phyloP scores from a whole-genome alignment of 2,329 filamentous ascomycete genomes.

The Periconia macrospinosa region DNA sequence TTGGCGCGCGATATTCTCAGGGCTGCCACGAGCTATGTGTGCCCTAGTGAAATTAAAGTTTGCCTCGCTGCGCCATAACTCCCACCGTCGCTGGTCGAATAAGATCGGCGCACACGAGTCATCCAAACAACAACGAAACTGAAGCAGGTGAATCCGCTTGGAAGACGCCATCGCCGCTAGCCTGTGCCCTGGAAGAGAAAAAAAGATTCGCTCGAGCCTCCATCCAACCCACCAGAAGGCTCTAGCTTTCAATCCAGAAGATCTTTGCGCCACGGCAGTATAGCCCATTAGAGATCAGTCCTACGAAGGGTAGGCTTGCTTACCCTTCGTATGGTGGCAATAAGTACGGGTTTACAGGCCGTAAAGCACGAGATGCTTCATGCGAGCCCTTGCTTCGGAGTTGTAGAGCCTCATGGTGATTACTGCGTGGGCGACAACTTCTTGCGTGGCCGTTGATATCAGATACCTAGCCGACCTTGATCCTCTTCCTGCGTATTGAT shows the following conservation, averaged over 20 bases:
- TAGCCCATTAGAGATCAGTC: not conserved
- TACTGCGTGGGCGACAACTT: not conserved
- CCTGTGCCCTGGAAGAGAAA: too few species aligned
- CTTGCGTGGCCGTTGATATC: not conserved
- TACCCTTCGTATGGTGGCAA: not conserved
- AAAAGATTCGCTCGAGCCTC: too few species aligned
- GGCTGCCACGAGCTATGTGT: constrained; percentile 5
- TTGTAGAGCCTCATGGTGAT: not conserved
- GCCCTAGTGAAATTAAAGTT: constrained; percentile 7
- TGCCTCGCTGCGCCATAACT: too few species aligned
- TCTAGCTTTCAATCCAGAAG: not conserved
- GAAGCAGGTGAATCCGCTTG: too few species aligned
- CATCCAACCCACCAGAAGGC: not conserved
- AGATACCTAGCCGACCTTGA: not conserved
- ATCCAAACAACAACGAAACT: not conserved
- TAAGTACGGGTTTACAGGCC: not conserved
- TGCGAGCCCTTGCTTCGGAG: not conserved
- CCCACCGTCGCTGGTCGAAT: not conserved
- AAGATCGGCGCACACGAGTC: not conserved
- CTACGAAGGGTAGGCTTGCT: not conserved
- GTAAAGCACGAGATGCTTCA: not conserved
- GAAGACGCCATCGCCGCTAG: too few species aligned
- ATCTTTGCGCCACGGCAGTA: not conserved
- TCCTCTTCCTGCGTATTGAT: not conserved
- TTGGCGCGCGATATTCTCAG: not conserved